Percentiles rank a stretch among this genome's conserved stretches.
These are phyloP conservation scores for Pythium oligandrum DNA, from an alignment of 352 stramenopile genomes.

Conservation along the genomic window DNA sequence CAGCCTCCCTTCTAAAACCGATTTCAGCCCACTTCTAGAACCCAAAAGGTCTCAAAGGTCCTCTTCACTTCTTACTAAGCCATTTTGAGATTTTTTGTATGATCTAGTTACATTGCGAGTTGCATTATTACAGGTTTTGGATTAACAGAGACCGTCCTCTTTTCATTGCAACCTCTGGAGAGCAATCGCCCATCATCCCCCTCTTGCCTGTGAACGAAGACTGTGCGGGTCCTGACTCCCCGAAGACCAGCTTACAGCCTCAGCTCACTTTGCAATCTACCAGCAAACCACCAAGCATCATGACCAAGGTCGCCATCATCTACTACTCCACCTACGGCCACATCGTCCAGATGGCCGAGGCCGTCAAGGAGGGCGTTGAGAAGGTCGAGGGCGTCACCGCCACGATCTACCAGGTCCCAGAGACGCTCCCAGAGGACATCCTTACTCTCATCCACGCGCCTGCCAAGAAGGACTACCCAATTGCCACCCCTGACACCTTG, in stretches of 20 bases:
- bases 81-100: too few relatives aligned
- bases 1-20: too few relatives aligned
- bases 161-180: too few relatives aligned
- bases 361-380: constrained; percentile 61
- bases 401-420: constrained; percentile 56
- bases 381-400: constrained; percentile 40
- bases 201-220: too few relatives aligned
- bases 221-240: too few relatives aligned
- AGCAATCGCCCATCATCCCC: too few relatives aligned
- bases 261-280: constrained; percentile 18
- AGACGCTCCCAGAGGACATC: constrained; percentile 74
- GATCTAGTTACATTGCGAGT: too few relatives aligned
- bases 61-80: too few relatives aligned
- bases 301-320: constrained; percentile 65
- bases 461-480: constrained; percentile 53
- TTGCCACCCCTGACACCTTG: constrained; percentile 51
- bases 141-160: too few relatives aligned
- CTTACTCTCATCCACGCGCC: constrained; percentile 80
- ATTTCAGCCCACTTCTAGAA: too few relatives aligned
- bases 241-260: background rate
- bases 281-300: constrained; percentile 16
- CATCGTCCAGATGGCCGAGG: constrained; percentile 48
- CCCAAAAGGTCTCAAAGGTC: too few relatives aligned
- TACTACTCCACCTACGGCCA: constrained; percentile 84
- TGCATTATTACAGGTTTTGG: too few relatives aligned